phyloP scores from a whole-genome alignment of 2,329 filamentous ascomycete species.

The Cladosporium halotolerans region DNA sequence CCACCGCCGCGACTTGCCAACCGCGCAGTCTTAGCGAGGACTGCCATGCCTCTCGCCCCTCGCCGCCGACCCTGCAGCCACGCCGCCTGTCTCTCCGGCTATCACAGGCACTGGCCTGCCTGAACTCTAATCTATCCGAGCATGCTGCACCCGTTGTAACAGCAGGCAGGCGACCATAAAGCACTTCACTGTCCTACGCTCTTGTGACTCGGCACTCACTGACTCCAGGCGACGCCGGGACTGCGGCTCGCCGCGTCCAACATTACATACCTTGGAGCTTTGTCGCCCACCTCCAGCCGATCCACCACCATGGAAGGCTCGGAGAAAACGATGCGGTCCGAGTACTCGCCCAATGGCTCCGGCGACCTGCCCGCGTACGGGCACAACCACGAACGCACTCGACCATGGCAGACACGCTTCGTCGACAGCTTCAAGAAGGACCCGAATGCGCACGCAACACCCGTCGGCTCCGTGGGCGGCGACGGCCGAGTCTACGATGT shows the following conservation, averaged over 20 bases:
- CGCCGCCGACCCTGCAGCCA: constrained; percentile 8
- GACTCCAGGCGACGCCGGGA: too few species aligned
- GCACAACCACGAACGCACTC: neutral
- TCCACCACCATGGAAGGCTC: constrained; percentile 17
- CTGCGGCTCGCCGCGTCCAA: too few species aligned
- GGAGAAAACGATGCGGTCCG: constrained; percentile 14
- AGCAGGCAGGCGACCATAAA: neutral
- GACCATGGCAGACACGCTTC: constrained; percentile 29
- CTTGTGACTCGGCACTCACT: neutral
- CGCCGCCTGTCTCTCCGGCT: constrained; percentile 1
- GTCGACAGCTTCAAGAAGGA: constrained; percentile 61
- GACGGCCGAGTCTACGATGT: constrained; percentile 56
- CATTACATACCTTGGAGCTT: too few species aligned
- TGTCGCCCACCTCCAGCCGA: too few species aligned
- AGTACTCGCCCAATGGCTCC: constrained; percentile 18
- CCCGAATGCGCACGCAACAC: constrained; percentile 48
- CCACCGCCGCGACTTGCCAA: constrained; percentile 8
- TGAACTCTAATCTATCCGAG: constrained; percentile 10
- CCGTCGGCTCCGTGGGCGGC: constrained; percentile 41
- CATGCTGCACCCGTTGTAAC: neutral
- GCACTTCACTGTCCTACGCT: neutral
- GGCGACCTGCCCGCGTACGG: constrained; percentile 11
- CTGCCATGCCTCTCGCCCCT: constrained; percentile 7
- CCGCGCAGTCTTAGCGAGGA: constrained; percentile 3
- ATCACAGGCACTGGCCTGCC: constrained; percentile 6